Percentiles rank a stretch among this genome's conserved stretches.
phyloP scores from a whole-genome alignment of 352 stramenopile species.

The Achlya hypogyna region DNA sequence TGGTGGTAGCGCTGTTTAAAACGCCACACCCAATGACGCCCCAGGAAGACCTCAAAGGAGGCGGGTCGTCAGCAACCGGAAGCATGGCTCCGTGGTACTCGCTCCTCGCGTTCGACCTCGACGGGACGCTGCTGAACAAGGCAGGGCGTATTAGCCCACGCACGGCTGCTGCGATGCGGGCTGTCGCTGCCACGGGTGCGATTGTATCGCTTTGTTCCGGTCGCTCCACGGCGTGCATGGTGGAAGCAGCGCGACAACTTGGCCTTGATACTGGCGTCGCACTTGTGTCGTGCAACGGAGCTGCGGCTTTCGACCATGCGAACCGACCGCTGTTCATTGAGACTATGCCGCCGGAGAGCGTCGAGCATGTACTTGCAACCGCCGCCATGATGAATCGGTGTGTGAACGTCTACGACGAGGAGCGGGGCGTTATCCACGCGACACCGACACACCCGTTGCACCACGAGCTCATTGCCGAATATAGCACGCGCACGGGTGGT shows the following conservation, averaged over 20 bases:
- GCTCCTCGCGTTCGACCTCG: conserved; percentile 15
- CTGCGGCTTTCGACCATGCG: conserved; percentile 1
- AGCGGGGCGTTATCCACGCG: conserved; percentile 11
- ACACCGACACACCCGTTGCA: conserved; percentile 5
- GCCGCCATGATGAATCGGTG: conserved; percentile 13
- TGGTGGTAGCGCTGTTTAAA: too few relatives aligned
- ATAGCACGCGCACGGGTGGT: conserved; percentile 11
- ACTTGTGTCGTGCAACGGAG: conserved; percentile 17
- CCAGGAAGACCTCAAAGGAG: too few relatives aligned
- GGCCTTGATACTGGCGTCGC: neutral
- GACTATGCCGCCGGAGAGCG: conserved; percentile 8
- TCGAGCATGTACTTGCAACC: neutral
- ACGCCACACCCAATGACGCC: too few relatives aligned
- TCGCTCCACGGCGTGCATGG: conserved; percentile 15
- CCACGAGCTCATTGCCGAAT: conserved; percentile 14
- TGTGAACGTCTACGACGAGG: conserved; percentile 18
- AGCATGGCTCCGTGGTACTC: conserved; percentile 1
- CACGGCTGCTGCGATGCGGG: conserved; percentile 1
- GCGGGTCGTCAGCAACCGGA: too few relatives aligned
- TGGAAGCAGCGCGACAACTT: neutral
- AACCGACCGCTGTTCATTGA: conserved; percentile 12
- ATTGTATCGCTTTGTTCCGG: conserved; percentile 16
- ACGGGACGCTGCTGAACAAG: conserved; percentile 14
- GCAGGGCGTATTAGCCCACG: neutral
- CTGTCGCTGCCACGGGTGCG: conserved; percentile 4